These are phyloP conservation scores for Claviceps digitariae DNA, from an alignment of 2,329 filamentous ascomycete species.

Conservation along the genomic window DNA sequence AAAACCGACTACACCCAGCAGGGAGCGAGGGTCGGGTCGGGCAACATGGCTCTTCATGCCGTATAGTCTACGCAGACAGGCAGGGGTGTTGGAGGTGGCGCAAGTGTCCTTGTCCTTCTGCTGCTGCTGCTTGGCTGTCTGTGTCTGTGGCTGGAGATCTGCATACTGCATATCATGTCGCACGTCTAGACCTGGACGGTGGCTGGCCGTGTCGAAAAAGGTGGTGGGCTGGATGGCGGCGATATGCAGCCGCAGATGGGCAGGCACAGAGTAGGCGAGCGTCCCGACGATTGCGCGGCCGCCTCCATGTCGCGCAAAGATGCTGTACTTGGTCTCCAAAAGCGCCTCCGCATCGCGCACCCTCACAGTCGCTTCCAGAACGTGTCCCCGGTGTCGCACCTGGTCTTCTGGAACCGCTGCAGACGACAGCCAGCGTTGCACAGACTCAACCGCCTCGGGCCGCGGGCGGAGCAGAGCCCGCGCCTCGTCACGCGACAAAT, in stretches of 20 bases:
- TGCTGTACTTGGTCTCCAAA: constrained; percentile 31
- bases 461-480: constrained; percentile 33
- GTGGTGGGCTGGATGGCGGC: constrained; percentile 38
- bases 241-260: constrained; percentile 15
- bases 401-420: constrained; percentile 23
- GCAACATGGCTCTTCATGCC: constrained; percentile 32
- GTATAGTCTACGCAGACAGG: constrained; percentile 31
- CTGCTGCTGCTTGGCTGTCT: neutral
- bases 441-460: constrained; percentile 21
- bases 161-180: too few relatives aligned
- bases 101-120: constrained; percentile 14
- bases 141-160: neutral
- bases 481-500: constrained; percentile 34
- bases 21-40: constrained; percentile 45
- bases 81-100: constrained; percentile 26
- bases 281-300: constrained; percentile 27
- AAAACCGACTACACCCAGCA: constrained; percentile 46
- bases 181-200: too few relatives aligned
- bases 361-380: constrained; percentile 29
- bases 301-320: constrained; percentile 18
- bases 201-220: constrained; percentile 9
- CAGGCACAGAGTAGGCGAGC: constrained; percentile 25
- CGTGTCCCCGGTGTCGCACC: constrained; percentile 21
- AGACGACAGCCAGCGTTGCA: constrained; percentile 31
- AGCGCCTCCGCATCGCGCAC: constrained; percentile 28